Conservation (phyloP, 73 alveolate genomes). For the Urostyla sp. region DNA sequence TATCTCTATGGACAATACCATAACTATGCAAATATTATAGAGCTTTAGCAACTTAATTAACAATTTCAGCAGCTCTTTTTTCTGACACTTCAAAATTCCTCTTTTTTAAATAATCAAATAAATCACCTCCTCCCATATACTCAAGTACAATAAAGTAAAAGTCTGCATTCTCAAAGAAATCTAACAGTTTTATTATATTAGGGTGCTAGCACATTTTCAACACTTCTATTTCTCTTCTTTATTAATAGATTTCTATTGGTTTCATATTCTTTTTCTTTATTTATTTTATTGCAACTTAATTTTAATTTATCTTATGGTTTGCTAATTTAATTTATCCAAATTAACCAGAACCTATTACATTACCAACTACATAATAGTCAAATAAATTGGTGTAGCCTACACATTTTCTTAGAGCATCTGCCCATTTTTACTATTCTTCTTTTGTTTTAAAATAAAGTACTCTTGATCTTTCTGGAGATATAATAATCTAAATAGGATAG, state of each 20-base stretch:
- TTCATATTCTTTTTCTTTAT: constrained; percentile 54
- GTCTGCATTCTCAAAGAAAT: constrained; percentile 82
- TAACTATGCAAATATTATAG: constrained; percentile 78
- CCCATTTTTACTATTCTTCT: constrained; percentile 37
- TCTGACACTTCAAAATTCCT: constrained; percentile 68
- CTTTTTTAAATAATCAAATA: constrained; percentile 71
- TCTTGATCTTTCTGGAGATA: constrained; percentile 52
- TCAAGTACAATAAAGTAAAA: constrained; percentile 83
- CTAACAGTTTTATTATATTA: constrained; percentile 81
- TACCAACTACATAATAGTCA: constrained; percentile 74
- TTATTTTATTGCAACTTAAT: constrained; percentile 69
- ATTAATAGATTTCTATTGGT: constrained; percentile 43
- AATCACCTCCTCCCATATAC: constrained; percentile 79
- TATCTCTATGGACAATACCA: constrained; percentile 86
- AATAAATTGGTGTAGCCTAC: constrained; percentile 75
- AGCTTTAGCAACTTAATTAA: constrained; percentile 79
- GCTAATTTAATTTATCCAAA: constrained; percentile 83
- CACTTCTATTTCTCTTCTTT: constrained; percentile 82
- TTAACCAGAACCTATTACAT: constrained; percentile 84
- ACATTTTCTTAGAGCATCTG: constrained; percentile 56
- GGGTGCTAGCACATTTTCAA: constrained; percentile 94
- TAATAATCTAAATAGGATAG: constrained; percentile 60
- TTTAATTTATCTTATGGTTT: constrained; percentile 75
- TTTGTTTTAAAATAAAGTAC: constrained; percentile 49
- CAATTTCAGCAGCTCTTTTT: constrained; percentile 72